phyloP scores from a whole-genome alignment of 148 eudicot genomes.

The Agrostemma githago region DNA sequence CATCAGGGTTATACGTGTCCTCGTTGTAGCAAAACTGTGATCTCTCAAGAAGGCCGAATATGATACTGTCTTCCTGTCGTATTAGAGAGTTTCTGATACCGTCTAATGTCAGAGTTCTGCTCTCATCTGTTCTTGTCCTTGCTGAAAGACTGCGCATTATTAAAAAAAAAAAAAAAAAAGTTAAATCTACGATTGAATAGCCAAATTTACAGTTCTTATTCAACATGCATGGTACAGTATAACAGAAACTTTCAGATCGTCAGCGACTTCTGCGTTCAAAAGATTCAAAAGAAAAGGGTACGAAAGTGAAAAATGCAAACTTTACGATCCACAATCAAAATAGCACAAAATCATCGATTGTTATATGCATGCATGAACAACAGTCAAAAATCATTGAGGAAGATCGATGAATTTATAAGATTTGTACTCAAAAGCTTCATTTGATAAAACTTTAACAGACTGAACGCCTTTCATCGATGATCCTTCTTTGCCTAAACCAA shows the following conservation, averaged over 20 bases:
- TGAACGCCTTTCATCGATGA: not conserved
- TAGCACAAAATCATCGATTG: not conserved
- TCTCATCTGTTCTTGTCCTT: constrained; percentile 51
- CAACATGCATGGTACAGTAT: not conserved
- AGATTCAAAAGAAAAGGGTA: not conserved
- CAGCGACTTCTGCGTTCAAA: not conserved
- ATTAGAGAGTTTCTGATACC: constrained; percentile 76
- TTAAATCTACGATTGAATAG: not conserved
- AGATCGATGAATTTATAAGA: not conserved
- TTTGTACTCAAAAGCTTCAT: constrained; percentile 8
- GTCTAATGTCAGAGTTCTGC: constrained; percentile 55
- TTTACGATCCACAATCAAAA: not conserved
- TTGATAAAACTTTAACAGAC: constrained; percentile 1
- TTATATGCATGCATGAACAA: not conserved
- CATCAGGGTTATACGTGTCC: constrained; percentile 70
- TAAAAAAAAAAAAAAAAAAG: not conserved
- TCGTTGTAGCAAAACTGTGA: constrained; percentile 81
- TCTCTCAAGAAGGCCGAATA: constrained; percentile 83
- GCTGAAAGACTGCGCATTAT: constrained; percentile 34
- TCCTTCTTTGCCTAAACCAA: constrained; percentile 5
- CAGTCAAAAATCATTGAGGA: not conserved
- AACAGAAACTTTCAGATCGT: not conserved
- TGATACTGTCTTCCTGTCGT: constrained; percentile 95
- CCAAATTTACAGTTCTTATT: not conserved
- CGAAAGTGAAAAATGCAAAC: not conserved